Conservation (phyloP, 169 alveolate genomes). For the Babesia bovis region DNA sequence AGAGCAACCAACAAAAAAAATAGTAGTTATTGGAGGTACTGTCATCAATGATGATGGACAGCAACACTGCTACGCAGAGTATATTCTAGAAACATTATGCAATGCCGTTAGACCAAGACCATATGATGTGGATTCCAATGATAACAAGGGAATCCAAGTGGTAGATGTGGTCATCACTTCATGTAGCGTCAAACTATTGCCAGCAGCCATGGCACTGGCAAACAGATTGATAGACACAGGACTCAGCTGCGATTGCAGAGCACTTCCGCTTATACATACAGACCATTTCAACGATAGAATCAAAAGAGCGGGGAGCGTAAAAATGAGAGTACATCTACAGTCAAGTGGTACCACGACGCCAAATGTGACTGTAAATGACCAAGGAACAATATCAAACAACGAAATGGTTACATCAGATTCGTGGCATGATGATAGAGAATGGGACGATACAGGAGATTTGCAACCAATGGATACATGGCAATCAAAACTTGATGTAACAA, state of each 20-base stretch:
- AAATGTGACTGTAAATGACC: neutral
- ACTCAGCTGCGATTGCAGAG: constrained; percentile 61
- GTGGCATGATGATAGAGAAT: neutral
- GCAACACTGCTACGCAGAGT: constrained; percentile 27
- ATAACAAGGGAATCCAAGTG: neutral
- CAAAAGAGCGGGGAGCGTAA: constrained; percentile 26
- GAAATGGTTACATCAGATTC: neutral
- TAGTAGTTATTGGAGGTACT: constrained; percentile 49
- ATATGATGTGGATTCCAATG: neutral
- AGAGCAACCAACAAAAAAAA: constrained; percentile 7
- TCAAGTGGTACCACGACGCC: neutral
- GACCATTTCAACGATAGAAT: constrained; percentile 57
- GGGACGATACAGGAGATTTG: neutral
- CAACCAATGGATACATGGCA: neutral
- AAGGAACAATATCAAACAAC: neutral
- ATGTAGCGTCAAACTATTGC: constrained; percentile 39
- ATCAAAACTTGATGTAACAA: neutral
- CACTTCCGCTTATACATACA: constrained; percentile 58
- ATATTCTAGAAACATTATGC: neutral
- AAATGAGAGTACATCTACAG: constrained; percentile 60
- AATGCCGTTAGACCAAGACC: neutral
- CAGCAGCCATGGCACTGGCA: constrained; percentile 49
- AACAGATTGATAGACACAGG: constrained; percentile 60
- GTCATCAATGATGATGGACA: constrained; percentile 4
- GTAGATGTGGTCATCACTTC: constrained; percentile 61